Base-by-base conservation (phyloP, 257 asterid species). In the Solanum virginianum region DNA sequence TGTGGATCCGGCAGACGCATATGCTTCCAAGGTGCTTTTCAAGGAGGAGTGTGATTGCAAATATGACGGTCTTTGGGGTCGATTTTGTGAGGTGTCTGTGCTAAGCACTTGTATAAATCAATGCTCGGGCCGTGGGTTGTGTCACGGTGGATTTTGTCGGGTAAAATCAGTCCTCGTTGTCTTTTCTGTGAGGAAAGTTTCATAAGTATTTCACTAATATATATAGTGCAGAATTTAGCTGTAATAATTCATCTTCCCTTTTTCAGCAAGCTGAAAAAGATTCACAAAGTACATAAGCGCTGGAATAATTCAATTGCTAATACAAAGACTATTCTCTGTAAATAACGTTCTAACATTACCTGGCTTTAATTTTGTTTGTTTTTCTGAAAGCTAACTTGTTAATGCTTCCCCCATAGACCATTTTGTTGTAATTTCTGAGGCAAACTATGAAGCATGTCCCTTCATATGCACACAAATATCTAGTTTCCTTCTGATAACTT, bases 61-160 rank as follows among this genome's bases (percentile, higher is more conserved):
- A 91, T 97, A 97, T 82, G 99, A 97, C 87, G 99, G 99, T 74
- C 94, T 94, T 65, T 87, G 88, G 88, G 98, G 99, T 53, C 94
- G 92, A 79, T 94, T 94, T 85, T 97, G 99, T 83, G 99, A 97
- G 93, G 90, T 86, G 53, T 94, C 97, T 10, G 98, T 94, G 47
- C 87, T 82, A 86, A 92, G 94, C 82, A 92, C 93, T 51, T 97
- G 99, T 80, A 90, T 95, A 80, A 97, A 97, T 88, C 99, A 97
- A 82, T 97, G 99, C 84, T 89, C 98, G 18, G 94, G 97, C 65
- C 91, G 88, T 70, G 98, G 99, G 59, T 63, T 86, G 57, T 97
- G 99, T 74, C 99, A 97, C 51, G 97, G 98, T 88, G 99, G 99
- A 85, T 95, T 89, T 91, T 97, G 99, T 88, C 96, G 94, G 99